Evolutionary conservation across 75 land plant genomes (phyloP), one percentile per base, ranked within the genome.

Genomic region (Ceratopteris richardii): DNA sequence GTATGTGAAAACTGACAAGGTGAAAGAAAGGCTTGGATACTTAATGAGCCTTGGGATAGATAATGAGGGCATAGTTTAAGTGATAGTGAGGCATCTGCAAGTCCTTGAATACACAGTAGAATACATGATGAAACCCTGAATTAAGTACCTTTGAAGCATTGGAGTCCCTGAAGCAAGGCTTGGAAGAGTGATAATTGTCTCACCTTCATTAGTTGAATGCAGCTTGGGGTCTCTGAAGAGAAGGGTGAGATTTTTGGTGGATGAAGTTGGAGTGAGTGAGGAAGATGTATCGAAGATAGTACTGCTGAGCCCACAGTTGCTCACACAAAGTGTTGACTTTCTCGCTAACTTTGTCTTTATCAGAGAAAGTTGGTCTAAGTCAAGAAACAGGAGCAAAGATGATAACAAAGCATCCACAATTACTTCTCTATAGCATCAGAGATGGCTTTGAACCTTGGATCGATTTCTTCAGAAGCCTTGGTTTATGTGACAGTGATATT

Each of bases 391-490:
- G 85, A 29, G 89, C 81, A 25, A 89, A 85, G 64, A 89, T 89
- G 95, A 81, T 89, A 14, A 80, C 74, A 20, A 82, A 85, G 51
- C 95, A 89, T 63, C 95, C 89, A 37, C 95, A 89, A 63, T 74
- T 89, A 13, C 81, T 89, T 29, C 95, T 80, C 65, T 89, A 89
- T 70, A 89, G 86, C 68, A 86, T 89, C 54, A 74, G 80, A 43
- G 80, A 83, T 48, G 96, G 86, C 17, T 68, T 90, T 28, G 40
- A 64, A 21, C 87, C 87, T 10, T 69, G 90, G 41, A 74, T 90
- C 44, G 78, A 86, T 21, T 90, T 86, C 57, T 65, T 90, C 4
- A 74, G 87, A 48, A 83, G 96, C 63, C 83, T 90, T 55, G 96
- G 96, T 1, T 75, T 90, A 79, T 42, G 68, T 10, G 70, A 82